Conservation (phyloP, 176 grass and related monocot genomes). For the Aegilops longissima region DNA sequence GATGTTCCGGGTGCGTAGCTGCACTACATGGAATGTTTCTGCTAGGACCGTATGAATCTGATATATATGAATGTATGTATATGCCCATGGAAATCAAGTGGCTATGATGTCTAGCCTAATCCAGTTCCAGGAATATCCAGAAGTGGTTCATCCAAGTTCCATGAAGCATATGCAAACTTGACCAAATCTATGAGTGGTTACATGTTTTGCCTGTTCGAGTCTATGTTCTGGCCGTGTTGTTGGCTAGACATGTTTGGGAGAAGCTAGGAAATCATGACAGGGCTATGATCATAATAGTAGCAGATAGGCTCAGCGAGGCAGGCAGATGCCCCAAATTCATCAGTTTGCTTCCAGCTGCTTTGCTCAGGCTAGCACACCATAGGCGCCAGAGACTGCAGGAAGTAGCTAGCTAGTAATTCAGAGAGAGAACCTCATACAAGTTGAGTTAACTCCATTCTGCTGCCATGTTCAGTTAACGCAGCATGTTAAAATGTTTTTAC, state of each 20-base stretch:
- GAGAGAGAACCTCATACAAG: neutral
- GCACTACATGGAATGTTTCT: neutral
- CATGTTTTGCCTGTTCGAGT: neutral
- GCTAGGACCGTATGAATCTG: neutral
- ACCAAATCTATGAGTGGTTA: neutral
- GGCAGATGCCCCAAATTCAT: conserved; percentile 32
- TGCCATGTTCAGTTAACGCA: neutral
- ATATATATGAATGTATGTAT: neutral
- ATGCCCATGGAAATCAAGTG: neutral
- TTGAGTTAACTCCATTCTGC: neutral
- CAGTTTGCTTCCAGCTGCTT: conserved; percentile 34
- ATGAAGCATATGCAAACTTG: neutral
- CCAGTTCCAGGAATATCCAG: neutral
- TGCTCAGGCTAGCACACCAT: conserved; percentile 32
- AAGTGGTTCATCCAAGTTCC: neutral
- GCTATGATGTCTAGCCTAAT: neutral
- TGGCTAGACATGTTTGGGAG: neutral
- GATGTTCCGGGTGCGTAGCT: neutral
- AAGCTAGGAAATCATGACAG: conserved; percentile 13
- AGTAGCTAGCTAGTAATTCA: neutral
- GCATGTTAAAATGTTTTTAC: conserved; percentile 10
- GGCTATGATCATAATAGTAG: conserved; percentile 4
- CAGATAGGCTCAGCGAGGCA: conserved; percentile 30
- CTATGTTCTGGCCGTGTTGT: neutral
- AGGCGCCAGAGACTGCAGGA: conserved; percentile 3